Evolutionary conservation across 2,329 filamentous ascomycete genomes (phyloP).

Genomic region (Aspergillus fischeri): DNA sequence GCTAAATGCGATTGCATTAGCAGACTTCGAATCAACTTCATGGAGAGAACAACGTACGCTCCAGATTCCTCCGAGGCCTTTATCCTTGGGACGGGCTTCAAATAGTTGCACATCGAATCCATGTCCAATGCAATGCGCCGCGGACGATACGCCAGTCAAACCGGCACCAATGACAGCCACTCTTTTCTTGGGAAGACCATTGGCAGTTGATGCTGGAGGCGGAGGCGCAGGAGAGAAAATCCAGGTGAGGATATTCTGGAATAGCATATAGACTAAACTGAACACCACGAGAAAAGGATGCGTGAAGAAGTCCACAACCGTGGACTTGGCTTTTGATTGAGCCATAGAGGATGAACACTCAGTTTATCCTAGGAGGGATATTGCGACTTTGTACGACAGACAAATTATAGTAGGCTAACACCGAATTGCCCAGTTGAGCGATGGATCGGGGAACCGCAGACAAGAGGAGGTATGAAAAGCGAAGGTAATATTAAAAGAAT

Average conservation of each 20-base stretch:
- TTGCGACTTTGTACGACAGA: not conserved
- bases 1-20: conserved; percentile 39
- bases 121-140: conserved; percentile 78
- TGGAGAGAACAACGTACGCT: conserved; percentile 49
- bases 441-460: not conserved
- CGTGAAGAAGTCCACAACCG: not conserved
- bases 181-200: conserved; percentile 51
- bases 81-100: conserved; percentile 63
- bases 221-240: conserved; percentile 69
- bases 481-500: not conserved
- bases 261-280: conserved; percentile 26
- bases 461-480: not conserved
- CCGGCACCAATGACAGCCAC: conserved; percentile 68
- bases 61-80: conserved; percentile 72
- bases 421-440: not conserved
- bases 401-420: not conserved
- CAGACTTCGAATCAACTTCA: not conserved
- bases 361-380: not conserved
- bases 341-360: not conserved
- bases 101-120: conserved; percentile 80
- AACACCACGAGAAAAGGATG: conserved; percentile 29
- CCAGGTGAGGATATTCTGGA: conserved; percentile 28
- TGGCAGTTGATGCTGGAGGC: conserved; percentile 48
- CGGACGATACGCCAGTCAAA: conserved; percentile 71
- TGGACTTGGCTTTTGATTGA: not conserved